phyloP scores from a whole-genome alignment of 2,329 filamentous ascomycete genomes.

The Colletotrichum falcatum region DNA sequence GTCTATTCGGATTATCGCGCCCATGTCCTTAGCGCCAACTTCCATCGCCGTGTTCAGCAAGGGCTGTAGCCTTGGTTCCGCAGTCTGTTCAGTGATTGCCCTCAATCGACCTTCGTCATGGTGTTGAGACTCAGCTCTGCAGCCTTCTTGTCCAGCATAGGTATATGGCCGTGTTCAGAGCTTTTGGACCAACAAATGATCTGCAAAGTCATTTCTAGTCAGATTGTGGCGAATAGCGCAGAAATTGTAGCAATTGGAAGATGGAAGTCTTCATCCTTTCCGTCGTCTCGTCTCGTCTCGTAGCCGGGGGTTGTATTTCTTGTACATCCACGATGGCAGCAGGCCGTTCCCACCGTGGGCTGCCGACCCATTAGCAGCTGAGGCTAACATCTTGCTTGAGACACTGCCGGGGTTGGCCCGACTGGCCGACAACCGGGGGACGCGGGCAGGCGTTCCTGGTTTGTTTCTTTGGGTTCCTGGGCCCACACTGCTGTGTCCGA shows the following conservation, averaged over 20 bases:
- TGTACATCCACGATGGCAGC: not conserved
- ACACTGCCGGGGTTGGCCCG: slow-evolving; percentile 20
- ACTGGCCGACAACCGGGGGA: slow-evolving; percentile 32
- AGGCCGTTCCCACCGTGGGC: not conserved
- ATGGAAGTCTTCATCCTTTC: not conserved
- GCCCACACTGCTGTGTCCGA: slow-evolving; percentile 38
- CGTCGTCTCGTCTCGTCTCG: not conserved
- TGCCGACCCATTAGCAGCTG: not conserved
- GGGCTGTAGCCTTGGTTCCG: not conserved
- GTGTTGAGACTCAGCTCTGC: no score
- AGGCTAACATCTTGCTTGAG: not conserved
- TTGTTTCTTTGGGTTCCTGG: slow-evolving; percentile 40
- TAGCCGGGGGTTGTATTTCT: not conserved
- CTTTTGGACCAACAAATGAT: not conserved
- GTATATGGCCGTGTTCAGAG: not conserved
- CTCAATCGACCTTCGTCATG: not conserved
- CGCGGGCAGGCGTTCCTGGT: slow-evolving; percentile 32
- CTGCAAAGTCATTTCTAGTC: not conserved
- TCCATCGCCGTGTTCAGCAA: not conserved
- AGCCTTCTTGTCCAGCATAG: not conserved
- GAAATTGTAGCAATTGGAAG: not conserved
- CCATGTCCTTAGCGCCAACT: not conserved
- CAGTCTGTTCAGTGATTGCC: not conserved
- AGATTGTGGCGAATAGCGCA: not conserved
- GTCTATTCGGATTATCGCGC: not conserved